Conservation (phyloP, 2,329 filamentous ascomycete species). For the Macrophomina tecta region DNA sequence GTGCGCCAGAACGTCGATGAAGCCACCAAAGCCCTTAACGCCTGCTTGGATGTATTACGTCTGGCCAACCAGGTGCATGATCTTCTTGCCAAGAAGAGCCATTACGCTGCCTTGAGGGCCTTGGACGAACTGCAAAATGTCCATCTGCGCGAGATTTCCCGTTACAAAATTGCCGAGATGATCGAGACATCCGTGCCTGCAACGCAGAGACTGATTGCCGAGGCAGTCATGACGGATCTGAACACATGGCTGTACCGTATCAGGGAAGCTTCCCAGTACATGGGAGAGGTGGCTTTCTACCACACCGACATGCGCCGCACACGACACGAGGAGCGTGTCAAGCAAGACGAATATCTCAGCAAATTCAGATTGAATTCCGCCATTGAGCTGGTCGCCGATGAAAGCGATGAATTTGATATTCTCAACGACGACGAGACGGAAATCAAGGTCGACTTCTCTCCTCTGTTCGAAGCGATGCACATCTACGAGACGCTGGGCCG, state of each 20-base stretch:
- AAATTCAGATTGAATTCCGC: constrained; percentile 94
- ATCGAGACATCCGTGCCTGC: constrained; percentile 95
- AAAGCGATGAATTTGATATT: constrained; percentile 93
- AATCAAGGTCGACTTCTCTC: constrained; percentile 90
- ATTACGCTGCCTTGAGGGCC: constrained; percentile 92
- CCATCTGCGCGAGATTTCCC: constrained; percentile 89
- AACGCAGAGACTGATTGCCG: constrained; percentile 90
- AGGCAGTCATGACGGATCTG: constrained; percentile 94
- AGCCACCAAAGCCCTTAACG: constrained; percentile 83
- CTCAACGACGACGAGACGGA: constrained; percentile 84
- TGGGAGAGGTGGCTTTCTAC: constrained; percentile 96
- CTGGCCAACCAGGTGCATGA: constrained; percentile 95
- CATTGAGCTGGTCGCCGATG: constrained; percentile 93
- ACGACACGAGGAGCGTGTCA: constrained; percentile 81
- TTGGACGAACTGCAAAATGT: constrained; percentile 96
- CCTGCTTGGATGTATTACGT: constrained; percentile 89
- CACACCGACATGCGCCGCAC: constrained; percentile 87
- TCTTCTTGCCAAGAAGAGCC: constrained; percentile 87
- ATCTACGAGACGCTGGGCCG: constrained; percentile 95
- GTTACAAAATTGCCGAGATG: constrained; percentile 92
- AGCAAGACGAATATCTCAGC: constrained; percentile 74
- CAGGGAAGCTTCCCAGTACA: constrained; percentile 91
- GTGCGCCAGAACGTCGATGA: constrained; percentile 97
- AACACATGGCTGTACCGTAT: constrained; percentile 97
- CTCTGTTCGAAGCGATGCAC: constrained; percentile 91